Base-by-base conservation (phyloP, 805 yeast genomes). In the Candida cerambycidarum region DNA sequence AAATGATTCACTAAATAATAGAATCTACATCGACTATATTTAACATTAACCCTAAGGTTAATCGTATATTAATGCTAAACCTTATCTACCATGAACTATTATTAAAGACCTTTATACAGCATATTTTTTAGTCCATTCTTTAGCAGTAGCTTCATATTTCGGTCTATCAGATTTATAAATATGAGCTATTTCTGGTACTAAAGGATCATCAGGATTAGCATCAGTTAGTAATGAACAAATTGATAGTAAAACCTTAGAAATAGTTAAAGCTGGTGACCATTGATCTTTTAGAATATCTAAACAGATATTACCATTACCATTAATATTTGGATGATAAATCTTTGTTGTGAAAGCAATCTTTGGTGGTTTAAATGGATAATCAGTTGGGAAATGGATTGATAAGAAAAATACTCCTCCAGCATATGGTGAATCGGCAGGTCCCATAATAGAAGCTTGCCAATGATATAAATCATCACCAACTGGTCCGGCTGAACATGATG, bases 361-460 rank as follows among this genome's bases (percentile, higher is more conserved):
- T 52, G 99, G 99, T 44, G 99, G 97, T 73, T 93, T 93, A 77
- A 92, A 93, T 43, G 99, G 99, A 68, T 93, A 93, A 69, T 93
- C 98, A 45, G 98, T 90, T 64, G 99, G 99, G 85, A 93, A 93
- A 66, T 89, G 96, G 65, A 93, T 89, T 42, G 95, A 83, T 50
- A 93, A 79, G 78, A 93, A 93, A 69, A 93, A 93, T 34, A 92
- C 97, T 59, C 98, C 99, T 52, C 92, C 92, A 16, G 83, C 82
- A 44, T 79, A 79, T 50, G 83, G 93, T 37, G 97, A 87, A 71
- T 93, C 98, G 54, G 96, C 80, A 39, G 99, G 99, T 38, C 99
- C 99, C 95, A 93, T 89, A 65, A 93, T 93, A 33, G 98, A 90
- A 32, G 98, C 99, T 73, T 93, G 98, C 99, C 99, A 93, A 75